Conservation (phyloP, 768 basidiomycete genomes). For the Termitomyces sp. region DNA sequence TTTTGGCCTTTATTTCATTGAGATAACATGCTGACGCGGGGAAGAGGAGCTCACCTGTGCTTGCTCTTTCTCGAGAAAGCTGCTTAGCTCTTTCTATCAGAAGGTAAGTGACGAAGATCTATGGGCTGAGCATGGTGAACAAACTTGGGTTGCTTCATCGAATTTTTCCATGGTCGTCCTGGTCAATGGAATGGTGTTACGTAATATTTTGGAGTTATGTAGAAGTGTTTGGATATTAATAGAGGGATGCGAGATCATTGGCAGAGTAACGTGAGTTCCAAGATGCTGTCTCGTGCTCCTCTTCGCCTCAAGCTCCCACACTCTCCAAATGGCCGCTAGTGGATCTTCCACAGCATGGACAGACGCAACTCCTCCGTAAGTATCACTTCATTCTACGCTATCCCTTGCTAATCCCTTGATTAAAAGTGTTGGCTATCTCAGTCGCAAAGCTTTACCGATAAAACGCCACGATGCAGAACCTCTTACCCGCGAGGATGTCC, state of each 20-base stretch:
- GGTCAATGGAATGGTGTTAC: conserved; percentile 1
- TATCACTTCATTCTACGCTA: conserved; percentile 6
- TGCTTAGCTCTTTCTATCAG: conserved; percentile 72
- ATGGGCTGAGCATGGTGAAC: conserved; percentile 9
- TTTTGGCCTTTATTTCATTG: conserved; percentile 29
- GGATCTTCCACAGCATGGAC: conserved; percentile 34
- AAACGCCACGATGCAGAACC: conserved; percentile 82
- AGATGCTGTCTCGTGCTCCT: conserved; percentile 14
- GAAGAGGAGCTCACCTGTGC: conserved; percentile 51
- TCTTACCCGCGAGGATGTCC: conserved; percentile 77
- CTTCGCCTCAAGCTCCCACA: conserved; percentile 24
- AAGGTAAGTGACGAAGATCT: conserved; percentile 1
- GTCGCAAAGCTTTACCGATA: conserved; percentile 70
- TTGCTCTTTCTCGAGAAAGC: conserved; percentile 80
- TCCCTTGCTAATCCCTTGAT: neutral
- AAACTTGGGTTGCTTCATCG: conserved; percentile 74
- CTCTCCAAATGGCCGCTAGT: conserved; percentile 40
- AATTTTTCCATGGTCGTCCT: conserved; percentile 43
- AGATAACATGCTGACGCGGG: conserved; percentile 1
- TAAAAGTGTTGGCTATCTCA: conserved; percentile 52
- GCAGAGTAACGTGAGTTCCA: conserved; percentile 9
- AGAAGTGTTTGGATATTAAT: neutral
- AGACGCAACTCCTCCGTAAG: conserved; percentile 53
- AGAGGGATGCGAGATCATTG: conserved; percentile 10
- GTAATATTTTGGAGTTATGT: conserved; percentile 8